These are phyloP conservation scores for Coemansia sp. DNA, from an alignment of 192 early-diverging fungal genomes.

Conservation along the genomic window DNA sequence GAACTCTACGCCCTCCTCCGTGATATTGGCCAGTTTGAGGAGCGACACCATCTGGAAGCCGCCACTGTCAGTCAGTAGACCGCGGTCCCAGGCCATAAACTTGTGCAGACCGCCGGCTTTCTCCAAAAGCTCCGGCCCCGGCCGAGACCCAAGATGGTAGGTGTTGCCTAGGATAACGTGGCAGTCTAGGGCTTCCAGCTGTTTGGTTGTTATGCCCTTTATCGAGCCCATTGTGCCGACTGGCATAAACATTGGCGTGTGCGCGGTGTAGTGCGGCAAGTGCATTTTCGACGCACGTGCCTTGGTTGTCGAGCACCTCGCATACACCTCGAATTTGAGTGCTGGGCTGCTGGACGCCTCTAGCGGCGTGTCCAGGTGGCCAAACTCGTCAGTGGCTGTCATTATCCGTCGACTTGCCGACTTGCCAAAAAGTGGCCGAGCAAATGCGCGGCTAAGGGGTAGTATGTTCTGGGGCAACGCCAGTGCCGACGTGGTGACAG, in stretches of 20 bases:
- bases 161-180: slow-evolving; percentile 88
- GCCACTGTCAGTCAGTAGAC: slow-evolving; percentile 77
- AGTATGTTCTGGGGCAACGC: neutral
- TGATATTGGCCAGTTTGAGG: slow-evolving; percentile 77
- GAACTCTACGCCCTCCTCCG: slow-evolving; percentile 84
- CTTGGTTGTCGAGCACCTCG: slow-evolving; percentile 79
- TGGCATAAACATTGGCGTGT: slow-evolving; percentile 87
- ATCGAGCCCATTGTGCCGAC: slow-evolving; percentile 83
- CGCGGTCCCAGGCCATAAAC: slow-evolving; percentile 80
- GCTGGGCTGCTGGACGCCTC: slow-evolving; percentile 56
- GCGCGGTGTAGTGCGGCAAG: slow-evolving; percentile 78
- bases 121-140: slow-evolving; percentile 74
- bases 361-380: slow-evolving; percentile 27
- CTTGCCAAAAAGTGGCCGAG: slow-evolving; percentile 1
- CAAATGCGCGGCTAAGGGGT: neutral
- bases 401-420: slow-evolving; percentile 20
- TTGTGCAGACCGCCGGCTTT: slow-evolving; percentile 71
- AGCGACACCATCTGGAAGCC: slow-evolving; percentile 92
- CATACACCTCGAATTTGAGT: slow-evolving; percentile 69
- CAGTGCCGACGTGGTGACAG: neutral
- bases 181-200: slow-evolving; percentile 71
- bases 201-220: slow-evolving; percentile 77
- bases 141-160: slow-evolving; percentile 73
- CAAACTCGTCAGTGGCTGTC: slow-evolving; percentile 34
- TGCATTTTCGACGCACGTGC: slow-evolving; percentile 71